Percentiles rank a stretch among this genome's conserved stretches.
Evolutionary conservation across 179 eudicot species (phyloP).

Genomic region (Beta lomatogona): DNA sequence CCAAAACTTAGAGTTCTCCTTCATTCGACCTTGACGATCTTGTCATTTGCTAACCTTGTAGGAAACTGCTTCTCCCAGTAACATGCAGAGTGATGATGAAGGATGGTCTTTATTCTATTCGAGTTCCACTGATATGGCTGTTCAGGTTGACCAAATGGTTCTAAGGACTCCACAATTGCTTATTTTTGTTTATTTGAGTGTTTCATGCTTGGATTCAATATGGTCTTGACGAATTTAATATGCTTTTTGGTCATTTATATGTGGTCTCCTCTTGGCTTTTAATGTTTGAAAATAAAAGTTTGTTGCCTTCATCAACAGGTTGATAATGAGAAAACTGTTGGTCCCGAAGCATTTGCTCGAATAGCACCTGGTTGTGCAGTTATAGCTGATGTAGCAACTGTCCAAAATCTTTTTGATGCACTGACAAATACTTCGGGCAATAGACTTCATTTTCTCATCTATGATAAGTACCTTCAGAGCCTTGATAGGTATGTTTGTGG

Average conservation of each 20-base stretch:
- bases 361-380: constrained; percentile 78
- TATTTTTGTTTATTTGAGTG: background rate
- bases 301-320: constrained; percentile 42
- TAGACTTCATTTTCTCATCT: constrained; percentile 81
- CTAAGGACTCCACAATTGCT: background rate
- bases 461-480: constrained; percentile 75
- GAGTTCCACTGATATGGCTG: constrained; percentile 67
- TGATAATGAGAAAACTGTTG: constrained; percentile 76
- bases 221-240: background rate
- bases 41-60: constrained; percentile 23
- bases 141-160: constrained; percentile 55
- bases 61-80: constrained; percentile 47
- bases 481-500: constrained; percentile 62
- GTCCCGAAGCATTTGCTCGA: constrained; percentile 76
- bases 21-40: background rate
- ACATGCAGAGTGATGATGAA: constrained; percentile 59
- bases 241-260: background rate
- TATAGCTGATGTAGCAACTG: constrained; percentile 72
- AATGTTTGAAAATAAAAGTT: background rate
- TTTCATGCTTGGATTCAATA: background rate
- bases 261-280: background rate
- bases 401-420: constrained; percentile 80
- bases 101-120: constrained; percentile 78
- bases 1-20: background rate
- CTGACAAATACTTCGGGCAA: constrained; percentile 64